phyloP scores from a whole-genome alignment of 352 stramenopile species.

The Globisporangium cystogenes region DNA sequence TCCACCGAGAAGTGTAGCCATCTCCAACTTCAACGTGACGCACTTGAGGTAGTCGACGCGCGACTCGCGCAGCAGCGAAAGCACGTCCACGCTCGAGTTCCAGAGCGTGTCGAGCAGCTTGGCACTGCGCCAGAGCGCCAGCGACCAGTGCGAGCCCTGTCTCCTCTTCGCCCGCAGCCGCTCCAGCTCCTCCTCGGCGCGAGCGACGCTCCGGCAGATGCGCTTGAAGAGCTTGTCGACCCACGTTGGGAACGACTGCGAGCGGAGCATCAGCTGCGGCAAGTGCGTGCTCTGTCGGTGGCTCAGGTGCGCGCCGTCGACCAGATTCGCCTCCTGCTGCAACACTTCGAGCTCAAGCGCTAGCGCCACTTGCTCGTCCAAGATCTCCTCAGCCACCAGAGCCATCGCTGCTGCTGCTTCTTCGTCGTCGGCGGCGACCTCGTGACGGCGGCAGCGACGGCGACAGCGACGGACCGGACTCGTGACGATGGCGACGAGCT shows the following conservation, averaged over 20 bases:
- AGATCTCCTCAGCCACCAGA: slow-evolving; percentile 26
- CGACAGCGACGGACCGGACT: slow-evolving; percentile 4
- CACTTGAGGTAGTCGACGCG: slow-evolving; percentile 51
- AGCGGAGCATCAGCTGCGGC: slow-evolving; percentile 15
- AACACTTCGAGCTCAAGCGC: slow-evolving; percentile 38
- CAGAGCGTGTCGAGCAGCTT: slow-evolving; percentile 35
- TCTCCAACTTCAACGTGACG: slow-evolving; percentile 3
- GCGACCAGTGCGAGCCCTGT: slow-evolving; percentile 18
- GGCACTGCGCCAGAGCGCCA: slow-evolving; percentile 45
- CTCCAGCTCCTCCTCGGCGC: slow-evolving; percentile 10
- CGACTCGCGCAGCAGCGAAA: slow-evolving; percentile 18
- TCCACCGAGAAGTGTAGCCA: slow-evolving; percentile 5
- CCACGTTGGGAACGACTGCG: slow-evolving; percentile 19
- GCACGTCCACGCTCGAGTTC: slow-evolving; percentile 15
- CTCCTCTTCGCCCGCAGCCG: not conserved
- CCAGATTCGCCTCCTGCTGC: slow-evolving; percentile 17
- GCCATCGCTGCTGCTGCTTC: not conserved
- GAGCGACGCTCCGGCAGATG: slow-evolving; percentile 25
- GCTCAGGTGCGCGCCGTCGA: slow-evolving; percentile 15
- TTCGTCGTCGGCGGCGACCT: not conserved
- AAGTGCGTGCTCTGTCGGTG: slow-evolving; percentile 14
- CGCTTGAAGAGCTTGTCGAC: slow-evolving; percentile 40
- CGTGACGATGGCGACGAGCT: slow-evolving; percentile 11
- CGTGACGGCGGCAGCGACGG: not conserved
- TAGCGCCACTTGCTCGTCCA: slow-evolving; percentile 41